Evolutionary conservation across 2,329 filamentous ascomycete species (phyloP).

Genomic region (Colletotrichum sp.): DNA sequence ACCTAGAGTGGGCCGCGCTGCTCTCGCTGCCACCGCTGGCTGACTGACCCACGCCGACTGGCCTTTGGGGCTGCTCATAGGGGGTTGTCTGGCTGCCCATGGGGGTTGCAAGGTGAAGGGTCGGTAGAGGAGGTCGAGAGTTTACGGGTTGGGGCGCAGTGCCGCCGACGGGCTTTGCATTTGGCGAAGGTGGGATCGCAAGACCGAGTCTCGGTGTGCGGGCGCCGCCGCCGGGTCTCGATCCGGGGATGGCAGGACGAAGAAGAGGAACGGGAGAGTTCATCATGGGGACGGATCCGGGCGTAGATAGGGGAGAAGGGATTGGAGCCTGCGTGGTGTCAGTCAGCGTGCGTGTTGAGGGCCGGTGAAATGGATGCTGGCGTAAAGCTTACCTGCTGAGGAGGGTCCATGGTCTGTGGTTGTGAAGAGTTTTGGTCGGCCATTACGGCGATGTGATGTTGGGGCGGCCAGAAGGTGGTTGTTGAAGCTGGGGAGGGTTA

Average conservation of each 20-base stretch:
- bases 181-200: slow-evolving; percentile 88
- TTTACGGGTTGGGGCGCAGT: slow-evolving; percentile 42
- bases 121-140: slow-evolving; percentile 72
- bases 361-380: not conserved
- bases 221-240: slow-evolving; percentile 62
- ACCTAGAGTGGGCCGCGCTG: slow-evolving; percentile 79
- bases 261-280: slow-evolving; percentile 80
- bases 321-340: not conserved
- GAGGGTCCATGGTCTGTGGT: slow-evolving; percentile 18
- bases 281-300: slow-evolving; percentile 61
- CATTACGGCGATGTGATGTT: slow-evolving; percentile 5
- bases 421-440: slow-evolving; percentile 18
- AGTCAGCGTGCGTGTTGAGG: not conserved
- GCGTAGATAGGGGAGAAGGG: slow-evolving; percentile 31
- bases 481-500: not conserved
- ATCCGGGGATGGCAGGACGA: slow-evolving; percentile 80
- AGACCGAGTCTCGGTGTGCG: slow-evolving; percentile 82
- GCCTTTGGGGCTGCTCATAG: slow-evolving; percentile 66
- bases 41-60: slow-evolving; percentile 62
- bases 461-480: not conserved
- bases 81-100: slow-evolving; percentile 80
- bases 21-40: slow-evolving; percentile 81
- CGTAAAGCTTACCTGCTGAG: slow-evolving; percentile 18
- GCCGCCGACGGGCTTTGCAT: slow-evolving; percentile 74
- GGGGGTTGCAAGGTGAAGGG: slow-evolving; percentile 84